These are phyloP conservation scores for Fraxinus sp. DNA, from an alignment of 305 asterid species.

Conservation along the genomic window DNA sequence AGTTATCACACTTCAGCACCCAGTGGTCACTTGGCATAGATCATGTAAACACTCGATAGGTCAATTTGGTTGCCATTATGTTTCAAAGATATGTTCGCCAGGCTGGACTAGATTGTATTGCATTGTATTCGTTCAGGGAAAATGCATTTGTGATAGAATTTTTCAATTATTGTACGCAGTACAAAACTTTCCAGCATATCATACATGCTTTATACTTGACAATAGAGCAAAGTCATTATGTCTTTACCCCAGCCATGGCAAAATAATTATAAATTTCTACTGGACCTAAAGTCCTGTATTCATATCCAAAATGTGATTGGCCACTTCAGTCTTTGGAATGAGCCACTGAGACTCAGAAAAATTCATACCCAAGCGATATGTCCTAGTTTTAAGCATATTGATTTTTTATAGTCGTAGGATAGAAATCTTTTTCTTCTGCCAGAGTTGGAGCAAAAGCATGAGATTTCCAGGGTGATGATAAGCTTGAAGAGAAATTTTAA, in stretches of 20 bases:
- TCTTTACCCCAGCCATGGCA: neutral
- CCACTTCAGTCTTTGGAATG: neutral
- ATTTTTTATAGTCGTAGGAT: neutral
- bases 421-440: neutral
- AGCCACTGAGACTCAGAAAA: neutral
- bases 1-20: slow-evolving; percentile 18
- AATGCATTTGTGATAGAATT: neutral
- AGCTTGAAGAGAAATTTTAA: neutral
- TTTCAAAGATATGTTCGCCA: neutral
- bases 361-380: neutral
- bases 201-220: neutral
- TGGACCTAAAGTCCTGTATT: neutral
- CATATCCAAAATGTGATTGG: neutral
- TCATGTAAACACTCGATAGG: neutral
- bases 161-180: neutral
- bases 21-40: slow-evolving; percentile 5
- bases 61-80: neutral
- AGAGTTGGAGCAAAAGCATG: neutral
- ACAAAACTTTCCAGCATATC: slow-evolving; percentile 18
- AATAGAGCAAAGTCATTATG: neutral
- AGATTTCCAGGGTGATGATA: neutral
- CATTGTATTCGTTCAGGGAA: neutral
- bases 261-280: neutral
- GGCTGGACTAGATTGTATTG: neutral
- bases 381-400: neutral